These are phyloP conservation scores for Ogataea hybrid DNA, from an alignment of 1,139 yeast genomes.

Conservation along the genomic window DNA sequence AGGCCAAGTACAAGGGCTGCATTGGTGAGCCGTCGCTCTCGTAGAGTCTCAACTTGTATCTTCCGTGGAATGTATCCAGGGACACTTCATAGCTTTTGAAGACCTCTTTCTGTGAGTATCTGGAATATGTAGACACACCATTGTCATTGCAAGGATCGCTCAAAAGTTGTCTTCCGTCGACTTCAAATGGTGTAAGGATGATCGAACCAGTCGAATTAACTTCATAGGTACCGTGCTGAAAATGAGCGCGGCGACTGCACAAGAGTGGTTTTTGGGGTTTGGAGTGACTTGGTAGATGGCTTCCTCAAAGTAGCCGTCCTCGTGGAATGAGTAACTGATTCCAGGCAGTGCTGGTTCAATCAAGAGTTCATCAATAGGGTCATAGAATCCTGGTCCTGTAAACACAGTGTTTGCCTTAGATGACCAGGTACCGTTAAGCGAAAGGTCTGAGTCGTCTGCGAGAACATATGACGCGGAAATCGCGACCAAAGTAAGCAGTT, in stretches of 20 bases:
- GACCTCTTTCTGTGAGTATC: conserved; percentile 67
- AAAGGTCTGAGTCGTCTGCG: conserved; percentile 16
- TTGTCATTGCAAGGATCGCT: conserved; percentile 76
- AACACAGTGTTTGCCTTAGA: conserved; percentile 91
- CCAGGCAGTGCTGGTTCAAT: conserved; percentile 97
- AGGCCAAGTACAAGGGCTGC: conserved; percentile 89
- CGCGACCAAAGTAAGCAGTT: conserved; percentile 3
- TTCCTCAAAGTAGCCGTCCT: conserved; percentile 87
- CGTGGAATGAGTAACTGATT: conserved; percentile 85
- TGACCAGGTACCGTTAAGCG: conserved; percentile 87
- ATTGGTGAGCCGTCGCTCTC: conserved; percentile 79
- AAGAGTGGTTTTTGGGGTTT: conserved; percentile 70
- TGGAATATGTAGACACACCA: conserved; percentile 58
- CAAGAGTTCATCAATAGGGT: conserved; percentile 89
- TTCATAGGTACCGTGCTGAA: conserved; percentile 84
- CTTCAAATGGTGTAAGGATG: conserved; percentile 67
- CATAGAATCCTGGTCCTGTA: conserved; percentile 96
- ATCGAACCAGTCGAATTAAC: conserved; percentile 65
- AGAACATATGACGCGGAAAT: not conserved
- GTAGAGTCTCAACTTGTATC: conserved; percentile 69
- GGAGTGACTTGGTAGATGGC: conserved; percentile 79
- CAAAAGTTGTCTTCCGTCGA: conserved; percentile 90
- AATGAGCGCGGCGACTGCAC: conserved; percentile 78
- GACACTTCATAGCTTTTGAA: conserved; percentile 58
- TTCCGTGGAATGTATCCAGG: conserved; percentile 80